Base-by-base conservation (phyloP, 1,284 basidiomycete species). In the Rhodotorula sp. region DNA sequence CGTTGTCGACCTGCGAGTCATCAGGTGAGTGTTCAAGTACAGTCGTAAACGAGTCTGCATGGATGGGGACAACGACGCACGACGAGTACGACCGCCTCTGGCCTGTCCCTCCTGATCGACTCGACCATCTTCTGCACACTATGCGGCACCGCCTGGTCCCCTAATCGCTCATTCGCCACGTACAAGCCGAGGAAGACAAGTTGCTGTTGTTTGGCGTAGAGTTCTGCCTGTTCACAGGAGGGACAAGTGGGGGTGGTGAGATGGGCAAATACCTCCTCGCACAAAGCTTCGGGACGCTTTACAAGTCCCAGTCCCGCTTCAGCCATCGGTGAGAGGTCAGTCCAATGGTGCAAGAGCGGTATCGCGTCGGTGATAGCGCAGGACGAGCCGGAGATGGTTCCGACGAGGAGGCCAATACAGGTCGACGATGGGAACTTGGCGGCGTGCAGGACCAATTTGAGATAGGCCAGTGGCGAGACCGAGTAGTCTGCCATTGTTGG, bases 341-440 rank as follows among this genome's bases (percentile, higher is more conserved):
- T 89, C 89, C 89, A 90, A 76, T 89, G 86, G 77, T 90, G 90
- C 59, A 90, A 83, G 46, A 90, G 81, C n/a, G 89, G 89, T 47
- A 91, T 82, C 7, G 86, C 84, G 76, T 90, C 89, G 59, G 69
- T 66, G 55, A 80, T 71, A 17, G 69, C 68, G 60, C 36, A 53
- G 11, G 51, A 22, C 0, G 59, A 46, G 32, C 67, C 54, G 11
- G 70, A 58, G 44, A 59, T 51, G n/a, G 68, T 59, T 20, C 77
- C 78, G 60, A 82, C 76, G 62, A 83, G 79, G 36, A 82, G 71
- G n/a, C 82, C 82, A n/a, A 77, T 67, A 52, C 80, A 76, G 29
- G 79, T 78, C 9, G 72, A 70, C 4, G 78, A 77, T 0, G 80
- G 80, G 73, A 81, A 78, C 36, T 76, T 90, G 54, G 88, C 87